These are phyloP conservation scores for Trametopsis cervina DNA, from an alignment of 768 basidiomycete species.

Conservation along the genomic window DNA sequence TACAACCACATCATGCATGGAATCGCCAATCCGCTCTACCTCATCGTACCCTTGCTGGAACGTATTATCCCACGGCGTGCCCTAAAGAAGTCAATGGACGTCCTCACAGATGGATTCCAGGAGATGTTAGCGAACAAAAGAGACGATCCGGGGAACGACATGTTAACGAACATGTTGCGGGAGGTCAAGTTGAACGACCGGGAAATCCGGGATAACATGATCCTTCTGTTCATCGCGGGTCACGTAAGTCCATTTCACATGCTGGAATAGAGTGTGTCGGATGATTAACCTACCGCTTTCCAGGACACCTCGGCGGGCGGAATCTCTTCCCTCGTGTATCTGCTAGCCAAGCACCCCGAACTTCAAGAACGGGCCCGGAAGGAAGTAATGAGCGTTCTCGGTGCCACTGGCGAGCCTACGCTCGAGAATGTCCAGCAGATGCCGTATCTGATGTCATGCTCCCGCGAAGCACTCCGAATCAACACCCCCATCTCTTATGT, in stretches of 20 bases:
- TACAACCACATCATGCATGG: not conserved
- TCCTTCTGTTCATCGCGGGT: slow-evolving; percentile 33
- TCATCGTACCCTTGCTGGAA: not conserved
- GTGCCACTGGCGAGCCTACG: slow-evolving; percentile 22
- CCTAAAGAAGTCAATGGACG: not conserved
- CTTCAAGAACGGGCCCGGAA: slow-evolving; percentile 29
- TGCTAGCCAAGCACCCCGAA: slow-evolving; percentile 30
- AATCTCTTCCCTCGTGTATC: slow-evolving; percentile 30
- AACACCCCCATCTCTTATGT: slow-evolving; percentile 23
- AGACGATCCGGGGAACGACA: no score
- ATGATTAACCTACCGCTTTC: not conserved
- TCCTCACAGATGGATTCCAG: not conserved
- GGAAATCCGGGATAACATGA: slow-evolving; percentile 31
- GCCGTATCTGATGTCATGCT: slow-evolving; percentile 30
- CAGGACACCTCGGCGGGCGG: slow-evolving; percentile 35
- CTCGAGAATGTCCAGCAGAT: slow-evolving; percentile 23
- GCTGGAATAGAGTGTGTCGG: not conserved
- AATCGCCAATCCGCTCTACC: not conserved
- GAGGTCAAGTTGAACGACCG: no score
- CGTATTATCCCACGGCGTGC: not conserved
- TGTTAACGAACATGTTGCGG: no score
- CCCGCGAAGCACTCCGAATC: slow-evolving; percentile 33
- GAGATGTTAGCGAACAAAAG: no score
- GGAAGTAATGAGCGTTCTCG: slow-evolving; percentile 29
- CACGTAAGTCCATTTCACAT: slow-evolving; percentile 23